These are phyloP conservation scores for Ganoderma lingzhi DNA, from an alignment of 1,284 basidiomycete species.

Conservation along the genomic window DNA sequence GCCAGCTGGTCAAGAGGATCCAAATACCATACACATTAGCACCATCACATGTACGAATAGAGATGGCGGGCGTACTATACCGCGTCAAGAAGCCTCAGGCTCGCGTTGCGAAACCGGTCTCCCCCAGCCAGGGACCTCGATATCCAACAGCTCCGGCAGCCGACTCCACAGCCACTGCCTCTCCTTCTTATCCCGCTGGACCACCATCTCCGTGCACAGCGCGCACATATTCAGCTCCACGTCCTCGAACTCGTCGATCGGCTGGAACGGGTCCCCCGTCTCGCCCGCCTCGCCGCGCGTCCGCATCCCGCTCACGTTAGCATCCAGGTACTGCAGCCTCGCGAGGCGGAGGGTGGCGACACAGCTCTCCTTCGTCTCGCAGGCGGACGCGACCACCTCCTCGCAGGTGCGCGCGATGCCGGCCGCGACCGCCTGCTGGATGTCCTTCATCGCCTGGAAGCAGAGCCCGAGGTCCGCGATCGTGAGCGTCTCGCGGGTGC, in stretches of 20 bases:
- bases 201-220: neutral
- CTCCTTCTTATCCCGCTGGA: neutral
- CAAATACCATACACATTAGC: too few relatives aligned
- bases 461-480: constrained; percentile 12
- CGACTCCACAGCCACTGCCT: constrained; percentile 5
- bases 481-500: constrained; percentile 12
- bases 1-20: too few relatives aligned
- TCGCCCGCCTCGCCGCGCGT: neutral
- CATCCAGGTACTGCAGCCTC: neutral
- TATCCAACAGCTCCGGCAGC: constrained; percentile 9
- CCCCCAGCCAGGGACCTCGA: constrained; percentile 8
- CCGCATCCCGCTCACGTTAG: neutral
- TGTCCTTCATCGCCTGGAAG: neutral
- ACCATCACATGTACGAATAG: too few relatives aligned
- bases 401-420: neutral
- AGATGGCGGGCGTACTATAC: too few relatives aligned
- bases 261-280: too few relatives aligned
- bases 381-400: neutral
- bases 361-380: neutral
- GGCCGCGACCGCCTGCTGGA: neutral
- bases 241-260: neutral
- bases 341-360: too few relatives aligned
- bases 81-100: too few relatives aligned
- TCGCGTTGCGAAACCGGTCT: too few relatives aligned
- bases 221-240: neutral